These are phyloP conservation scores for Dendrocalamus latiflorus DNA, from an alignment of 202 grass and related monocot species.

Conservation along the genomic window DNA sequence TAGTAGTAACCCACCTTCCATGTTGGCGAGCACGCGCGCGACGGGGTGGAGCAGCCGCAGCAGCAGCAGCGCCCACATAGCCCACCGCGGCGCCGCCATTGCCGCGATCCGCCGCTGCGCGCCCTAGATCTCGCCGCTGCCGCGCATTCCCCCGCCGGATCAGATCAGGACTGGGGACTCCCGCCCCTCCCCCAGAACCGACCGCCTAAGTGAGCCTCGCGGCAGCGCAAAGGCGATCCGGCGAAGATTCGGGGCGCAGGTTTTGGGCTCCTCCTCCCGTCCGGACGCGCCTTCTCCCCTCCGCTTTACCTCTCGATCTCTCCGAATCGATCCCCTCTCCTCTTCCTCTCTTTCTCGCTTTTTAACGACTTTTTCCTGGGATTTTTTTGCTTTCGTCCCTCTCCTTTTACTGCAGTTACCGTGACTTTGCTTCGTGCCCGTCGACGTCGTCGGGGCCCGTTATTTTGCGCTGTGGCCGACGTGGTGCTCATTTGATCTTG, in stretches of 20 bases:
- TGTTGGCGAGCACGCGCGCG: conserved; percentile 67
- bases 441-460: too few species aligned
- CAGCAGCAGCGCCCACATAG: conserved; percentile 23
- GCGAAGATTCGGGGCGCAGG: conserved; percentile 5
- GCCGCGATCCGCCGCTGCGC: neutral
- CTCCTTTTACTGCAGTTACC: too few species aligned
- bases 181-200: neutral
- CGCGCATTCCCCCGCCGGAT: conserved; percentile 22
- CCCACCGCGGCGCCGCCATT: conserved; percentile 45
- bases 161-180: neutral
- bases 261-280: neutral
- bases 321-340: conserved; percentile 9
- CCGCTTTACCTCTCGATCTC: neutral
- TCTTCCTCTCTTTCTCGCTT: neutral
- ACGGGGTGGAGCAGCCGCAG: conserved; percentile 47
- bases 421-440: too few species aligned
- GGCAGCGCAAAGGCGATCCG: conserved; percentile 18
- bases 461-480: too few species aligned
- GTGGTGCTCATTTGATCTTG: too few species aligned
- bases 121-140: conserved; percentile 34
- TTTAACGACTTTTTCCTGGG: neutral
- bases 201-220: neutral
- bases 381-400: neutral
- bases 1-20: conserved; percentile 55
- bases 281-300: too few species aligned